A percentile compares a stretch with the other conserved stretches of the same genome.
These are phyloP conservation scores for Senna siamea DNA, from an alignment of 306 rosid species.

Conservation along the genomic window DNA sequence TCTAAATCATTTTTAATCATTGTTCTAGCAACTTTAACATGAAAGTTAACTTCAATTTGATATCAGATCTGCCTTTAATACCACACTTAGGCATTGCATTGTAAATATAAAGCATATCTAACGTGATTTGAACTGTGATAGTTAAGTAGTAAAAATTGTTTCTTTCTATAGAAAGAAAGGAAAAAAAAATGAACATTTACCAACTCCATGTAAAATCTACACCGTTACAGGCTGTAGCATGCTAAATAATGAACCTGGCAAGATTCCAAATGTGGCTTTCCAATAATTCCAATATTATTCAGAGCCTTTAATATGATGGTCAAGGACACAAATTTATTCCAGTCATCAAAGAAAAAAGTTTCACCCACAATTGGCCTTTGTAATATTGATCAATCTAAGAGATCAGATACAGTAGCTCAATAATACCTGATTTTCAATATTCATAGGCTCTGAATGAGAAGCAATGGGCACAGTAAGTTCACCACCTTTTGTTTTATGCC, in stretches of 20 bases:
- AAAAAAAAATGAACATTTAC: not conserved
- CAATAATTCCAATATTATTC: not conserved
- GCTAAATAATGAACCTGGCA: not conserved
- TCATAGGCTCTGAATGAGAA: constrained; percentile 73
- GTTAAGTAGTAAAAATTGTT: not conserved
- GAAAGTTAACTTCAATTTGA: constrained; percentile 23
- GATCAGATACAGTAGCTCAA: constrained; percentile 26
- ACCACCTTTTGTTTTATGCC: constrained; percentile 75
- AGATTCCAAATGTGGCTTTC: constrained; percentile 4
- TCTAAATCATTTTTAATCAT: constrained; percentile 25
- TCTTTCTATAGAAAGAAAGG: not conserved
- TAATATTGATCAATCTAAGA: constrained; percentile 27
- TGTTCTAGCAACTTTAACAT: constrained; percentile 14
- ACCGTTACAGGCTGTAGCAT: constrained; percentile 4
- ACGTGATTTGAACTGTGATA: constrained; percentile 26
- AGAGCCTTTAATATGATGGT: constrained; percentile 19
- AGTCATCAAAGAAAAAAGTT: not conserved
- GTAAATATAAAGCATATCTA: constrained; percentile 21
- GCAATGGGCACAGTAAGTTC: constrained; percentile 74
- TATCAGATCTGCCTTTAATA: constrained; percentile 4
- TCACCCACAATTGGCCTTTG: not conserved
- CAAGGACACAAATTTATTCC: not conserved
- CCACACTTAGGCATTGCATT: constrained; percentile 8
- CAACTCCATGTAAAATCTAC: constrained; percentile 19
- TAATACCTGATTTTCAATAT: constrained; percentile 75